These are phyloP conservation scores for Phyllosticta citriasiana DNA, from an alignment of 2,329 filamentous ascomycete species.

Conservation along the genomic window DNA sequence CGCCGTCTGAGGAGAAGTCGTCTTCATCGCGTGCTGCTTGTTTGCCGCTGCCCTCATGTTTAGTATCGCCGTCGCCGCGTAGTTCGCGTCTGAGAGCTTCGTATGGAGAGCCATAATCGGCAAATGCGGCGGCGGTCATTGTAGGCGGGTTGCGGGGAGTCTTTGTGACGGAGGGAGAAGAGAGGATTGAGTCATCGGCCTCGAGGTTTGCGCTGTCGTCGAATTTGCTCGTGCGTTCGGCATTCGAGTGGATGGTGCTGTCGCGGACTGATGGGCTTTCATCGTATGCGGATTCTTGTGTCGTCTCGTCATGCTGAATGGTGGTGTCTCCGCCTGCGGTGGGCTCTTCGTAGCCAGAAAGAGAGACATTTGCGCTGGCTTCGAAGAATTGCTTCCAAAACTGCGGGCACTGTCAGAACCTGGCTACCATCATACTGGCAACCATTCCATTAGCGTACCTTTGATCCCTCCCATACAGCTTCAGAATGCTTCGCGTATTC, in stretches of 20 bases:
- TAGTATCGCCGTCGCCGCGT: slow-evolving; percentile 25
- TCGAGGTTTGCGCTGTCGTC: slow-evolving; percentile 26
- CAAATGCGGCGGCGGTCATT: slow-evolving; percentile 26
- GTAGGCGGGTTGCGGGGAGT: slow-evolving; percentile 44
- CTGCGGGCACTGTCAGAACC: slow-evolving; percentile 33
- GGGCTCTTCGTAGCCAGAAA: slow-evolving; percentile 86
- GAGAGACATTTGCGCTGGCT: slow-evolving; percentile 90
- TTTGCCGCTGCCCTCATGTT: neutral
- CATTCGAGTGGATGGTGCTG: slow-evolving; percentile 26
- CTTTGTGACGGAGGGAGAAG: slow-evolving; percentile 41
- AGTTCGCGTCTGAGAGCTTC: slow-evolving; percentile 62
- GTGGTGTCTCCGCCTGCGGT: slow-evolving; percentile 47
- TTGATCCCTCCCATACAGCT: slow-evolving; percentile 93
- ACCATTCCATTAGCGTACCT: slow-evolving; percentile 43
- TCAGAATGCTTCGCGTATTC: slow-evolving; percentile 91
- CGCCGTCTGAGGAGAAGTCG: slow-evolving; percentile 18
- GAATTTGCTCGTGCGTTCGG: slow-evolving; percentile 28
- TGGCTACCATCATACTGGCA: neutral
- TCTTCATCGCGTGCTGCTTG: slow-evolving; percentile 25
- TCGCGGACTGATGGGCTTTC: slow-evolving; percentile 27
- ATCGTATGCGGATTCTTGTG: slow-evolving; percentile 27
- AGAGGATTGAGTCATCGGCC: slow-evolving; percentile 53
- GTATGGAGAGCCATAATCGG: slow-evolving; percentile 66
- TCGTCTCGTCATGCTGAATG: slow-evolving; percentile 27
- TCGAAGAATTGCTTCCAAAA: slow-evolving; percentile 99